Base-by-base conservation (phyloP, 2,329 filamentous ascomycete genomes). In the Ambrosiella cleistominuta region DNA sequence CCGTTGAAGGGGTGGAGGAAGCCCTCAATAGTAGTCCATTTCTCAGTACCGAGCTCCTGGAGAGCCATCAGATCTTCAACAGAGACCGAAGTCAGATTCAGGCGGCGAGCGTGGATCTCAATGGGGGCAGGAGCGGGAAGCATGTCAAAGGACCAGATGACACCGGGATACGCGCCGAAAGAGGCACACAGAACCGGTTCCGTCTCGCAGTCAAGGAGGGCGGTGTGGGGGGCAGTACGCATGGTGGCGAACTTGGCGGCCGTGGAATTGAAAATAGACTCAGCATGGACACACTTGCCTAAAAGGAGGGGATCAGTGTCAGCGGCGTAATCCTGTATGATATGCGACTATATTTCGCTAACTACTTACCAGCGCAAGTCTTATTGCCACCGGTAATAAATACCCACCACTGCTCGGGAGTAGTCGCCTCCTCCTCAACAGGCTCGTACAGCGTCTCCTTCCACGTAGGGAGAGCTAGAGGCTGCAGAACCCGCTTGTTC, bases 1-100 rank as follows among this genome's bases (percentile, higher is more conserved):
- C 86, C 85, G 65, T 87, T 79, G 66, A 88, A 85, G 61, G 86
- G 86, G 69, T 91, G 86, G 75, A 86, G 88, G 66, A 76, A 74
- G 56, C 85, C 83, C 63, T 86, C 80, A 58, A 76, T 67, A 45
- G 70, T 66, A 38, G 65, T 66, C 66, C 75, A 74, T 64, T 71
- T 71, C 61, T 66, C 66, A 49, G 68, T 67, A 63, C 80, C 78
- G 66, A 81, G 68, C 60, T 76, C 69, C 63, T 80, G 75, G 57
- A 87, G 71, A 60, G 79, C 72, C 56, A 79, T 71, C 62, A 89
- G 75, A 58, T 82, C 80, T 60, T 82, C 75, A 39, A 80, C 71
- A 17, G 82, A 83, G 60, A 81, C 78, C 61, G 79, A 81, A 63
- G 83, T 87, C 65, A 81, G 70, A 75, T 88, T 89, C 66, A 90